A percentile compares a stretch with the other conserved stretches of the same genome.
phyloP scores from a whole-genome alignment of 2,329 filamentous ascomycete species.

The Epichloe bromicola region DNA sequence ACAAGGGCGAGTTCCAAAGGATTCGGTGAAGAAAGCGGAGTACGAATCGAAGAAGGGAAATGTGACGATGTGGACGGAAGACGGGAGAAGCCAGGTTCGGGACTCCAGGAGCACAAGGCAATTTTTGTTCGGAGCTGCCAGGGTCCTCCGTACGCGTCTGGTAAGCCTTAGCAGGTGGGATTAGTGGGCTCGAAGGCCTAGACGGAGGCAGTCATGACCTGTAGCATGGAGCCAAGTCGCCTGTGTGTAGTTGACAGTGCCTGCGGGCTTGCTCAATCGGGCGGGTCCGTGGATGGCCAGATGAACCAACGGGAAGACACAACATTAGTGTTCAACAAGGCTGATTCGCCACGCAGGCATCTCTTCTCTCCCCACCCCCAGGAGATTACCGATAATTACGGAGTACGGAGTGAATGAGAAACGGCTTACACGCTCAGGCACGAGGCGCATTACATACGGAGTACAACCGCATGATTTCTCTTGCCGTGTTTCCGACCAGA shows the following conservation, averaged over 20 bases:
- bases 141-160: not conserved
- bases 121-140: not conserved
- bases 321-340: constrained; percentile 16
- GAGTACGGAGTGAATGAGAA: too few relatives aligned
- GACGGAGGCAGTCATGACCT: not conserved
- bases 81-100: too few relatives aligned
- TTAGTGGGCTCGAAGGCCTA: not conserved
- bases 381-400: too few relatives aligned
- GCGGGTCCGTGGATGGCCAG: not conserved
- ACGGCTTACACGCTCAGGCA: too few relatives aligned
- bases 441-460: too few relatives aligned
- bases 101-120: too few relatives aligned
- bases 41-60: too few relatives aligned
- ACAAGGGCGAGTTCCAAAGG: not conserved
- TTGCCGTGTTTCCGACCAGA: not conserved
- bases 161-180: too few relatives aligned
- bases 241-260: not conserved
- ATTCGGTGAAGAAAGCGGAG: not conserved
- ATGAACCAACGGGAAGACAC: constrained; percentile 13
- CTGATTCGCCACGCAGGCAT: constrained; percentile 13
- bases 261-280: constrained; percentile 1
- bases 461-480: too few relatives aligned
- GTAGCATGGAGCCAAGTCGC: not conserved
- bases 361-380: too few relatives aligned
- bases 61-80: too few relatives aligned